Evolutionary conservation across 2,329 filamentous ascomycete genomes (phyloP), one percentile per base, ranked within the genome.

Genomic region (Ceratocystis albifundus): DNA sequence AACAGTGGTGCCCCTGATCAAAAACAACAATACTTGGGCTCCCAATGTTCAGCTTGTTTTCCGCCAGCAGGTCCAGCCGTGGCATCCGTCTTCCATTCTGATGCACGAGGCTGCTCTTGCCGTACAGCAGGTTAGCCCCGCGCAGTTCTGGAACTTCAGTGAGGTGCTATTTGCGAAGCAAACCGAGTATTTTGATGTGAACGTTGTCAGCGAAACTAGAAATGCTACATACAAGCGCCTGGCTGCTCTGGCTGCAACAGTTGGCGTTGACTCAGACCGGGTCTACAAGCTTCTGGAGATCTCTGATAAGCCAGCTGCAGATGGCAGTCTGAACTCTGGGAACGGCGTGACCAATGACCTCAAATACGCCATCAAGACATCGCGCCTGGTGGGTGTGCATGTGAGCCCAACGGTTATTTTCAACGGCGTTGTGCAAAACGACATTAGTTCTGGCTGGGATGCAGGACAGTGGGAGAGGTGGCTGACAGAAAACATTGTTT

Each of bases 371-470:
- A 84, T 93, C 69, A 95, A 92, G 82, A 87, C 87, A 74, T 83
- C 89, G 71, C 80, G 93, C 55, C 76, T 94, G 70, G 82, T 89
- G 7, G 88, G 92, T 12, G 84, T 96, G 55, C 93, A 97, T 78
- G 90, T 96, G 50, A 93, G 90, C 53, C 93, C 93, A 1, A 96
- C 92, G 0, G 90, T 93, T 22, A 80, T 96, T 62, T 92, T 95
- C 74, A 86, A 97, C 75, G 91, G 92, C 0, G 83, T 95, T 28
- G 86, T 95, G 62, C 88, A 89, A 72, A 84, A 84, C 70, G 84
- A 88, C 63, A 88, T 96, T 70, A 88, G 86, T 69, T 93, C 88
- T 67, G 82, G 86, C 28, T 96, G 91, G 84, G 87, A 82, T 0
- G 80, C 80, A 71, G 84, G 88, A 67, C 88, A 96, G 77, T 97